Percentiles rank a stretch among this genome's conserved stretches.
Evolutionary conservation across 768 basidiomycete species (phyloP).

Genomic region (Suillus plorans): DNA sequence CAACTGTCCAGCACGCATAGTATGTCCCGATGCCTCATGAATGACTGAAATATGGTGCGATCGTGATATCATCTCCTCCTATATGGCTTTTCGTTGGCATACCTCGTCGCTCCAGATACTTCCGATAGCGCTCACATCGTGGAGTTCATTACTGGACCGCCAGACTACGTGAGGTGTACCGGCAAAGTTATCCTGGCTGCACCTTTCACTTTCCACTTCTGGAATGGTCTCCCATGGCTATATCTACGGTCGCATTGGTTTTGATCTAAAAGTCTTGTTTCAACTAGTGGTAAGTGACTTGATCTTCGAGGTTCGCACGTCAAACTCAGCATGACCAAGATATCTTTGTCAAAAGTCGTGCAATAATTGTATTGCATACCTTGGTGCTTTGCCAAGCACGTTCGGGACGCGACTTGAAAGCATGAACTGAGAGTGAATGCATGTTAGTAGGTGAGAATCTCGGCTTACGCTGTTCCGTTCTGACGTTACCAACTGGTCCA

Average conservation of each 20-base stretch:
- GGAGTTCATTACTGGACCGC: conserved; percentile 66
- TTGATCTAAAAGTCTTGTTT: conserved; percentile 35
- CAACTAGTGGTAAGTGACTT: neutral
- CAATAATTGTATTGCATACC: neutral
- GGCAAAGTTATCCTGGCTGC: conserved; percentile 79
- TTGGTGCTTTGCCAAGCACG: neutral
- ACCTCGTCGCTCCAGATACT: conserved; percentile 77
- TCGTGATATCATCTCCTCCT: conserved; percentile 51
- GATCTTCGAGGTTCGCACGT: neutral
- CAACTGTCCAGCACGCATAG: conserved; percentile 81
- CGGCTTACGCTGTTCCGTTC: neutral
- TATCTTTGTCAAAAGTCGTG: neutral
- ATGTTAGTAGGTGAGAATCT: neutral
- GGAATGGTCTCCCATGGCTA: conserved; percentile 81
- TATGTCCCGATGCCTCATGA: conserved; percentile 37
- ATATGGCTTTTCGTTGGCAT: conserved; percentile 84
- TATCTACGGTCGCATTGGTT: conserved; percentile 72
- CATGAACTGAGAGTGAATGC: too few species aligned
- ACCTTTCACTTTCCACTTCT: conserved; percentile 87
- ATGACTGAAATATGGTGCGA: neutral
- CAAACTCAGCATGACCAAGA: neutral
- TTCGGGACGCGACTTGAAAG: too few species aligned
- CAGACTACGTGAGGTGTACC: conserved; percentile 71
- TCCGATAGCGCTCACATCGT: conserved; percentile 81
- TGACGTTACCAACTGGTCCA: neutral